phyloP scores from a whole-genome alignment of 148 eudicot species.

The Dianthus caryophyllus region DNA sequence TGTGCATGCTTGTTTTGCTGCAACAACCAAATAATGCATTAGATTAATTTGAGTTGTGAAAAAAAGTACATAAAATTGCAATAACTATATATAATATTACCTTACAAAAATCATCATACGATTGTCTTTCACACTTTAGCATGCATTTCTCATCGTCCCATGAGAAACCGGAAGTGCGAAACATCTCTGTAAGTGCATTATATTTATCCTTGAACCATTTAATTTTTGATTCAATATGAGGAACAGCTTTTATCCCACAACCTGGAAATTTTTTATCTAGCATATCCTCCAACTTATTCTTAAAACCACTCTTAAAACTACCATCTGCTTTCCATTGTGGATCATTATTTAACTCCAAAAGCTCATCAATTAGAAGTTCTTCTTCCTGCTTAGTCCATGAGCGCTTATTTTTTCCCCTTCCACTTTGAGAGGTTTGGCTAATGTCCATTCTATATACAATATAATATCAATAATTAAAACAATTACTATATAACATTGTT shows the following conservation, averaged over 20 bases:
- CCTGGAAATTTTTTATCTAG: not conserved
- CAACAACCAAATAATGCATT: not conserved
- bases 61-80: not conserved
- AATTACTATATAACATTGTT: not conserved
- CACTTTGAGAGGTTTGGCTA: conserved; percentile 11
- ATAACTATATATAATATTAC: not conserved
- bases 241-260: conserved; percentile 6
- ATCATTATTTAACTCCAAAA: not conserved
- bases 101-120: conserved; percentile 13
- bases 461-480: not conserved
- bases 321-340: not conserved
- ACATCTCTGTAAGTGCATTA: not conserved
- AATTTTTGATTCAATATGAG: conserved; percentile 17
- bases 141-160: conserved; percentile 11
- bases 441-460: not conserved
- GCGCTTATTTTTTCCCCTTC: conserved; percentile 17
- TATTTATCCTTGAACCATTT: conserved; percentile 15
- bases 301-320: conserved; percentile 13
- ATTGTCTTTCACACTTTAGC: conserved; percentile 9
- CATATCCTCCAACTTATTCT: conserved; percentile 7
- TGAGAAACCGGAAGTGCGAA: not conserved
- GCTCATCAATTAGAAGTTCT: not conserved
- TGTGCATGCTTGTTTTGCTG: not conserved
- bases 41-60: too few species aligned
- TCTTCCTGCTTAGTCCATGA: conserved; percentile 10